Conservation (phyloP, 208 protist genomes). For the Kentomonas sorsogonicus region DNA sequence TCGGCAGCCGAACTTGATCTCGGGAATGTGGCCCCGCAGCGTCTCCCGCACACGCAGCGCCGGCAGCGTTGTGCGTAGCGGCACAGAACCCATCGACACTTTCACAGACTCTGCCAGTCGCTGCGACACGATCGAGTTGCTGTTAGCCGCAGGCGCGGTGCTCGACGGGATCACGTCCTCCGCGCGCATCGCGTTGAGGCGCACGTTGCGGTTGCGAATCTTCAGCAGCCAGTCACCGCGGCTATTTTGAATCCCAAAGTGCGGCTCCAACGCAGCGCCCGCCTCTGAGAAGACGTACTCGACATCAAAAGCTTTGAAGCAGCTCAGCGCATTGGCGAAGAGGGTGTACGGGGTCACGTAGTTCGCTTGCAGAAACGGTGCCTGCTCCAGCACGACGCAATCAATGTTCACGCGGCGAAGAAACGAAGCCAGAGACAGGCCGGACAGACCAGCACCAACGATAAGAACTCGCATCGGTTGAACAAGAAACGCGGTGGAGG, state of each 20-base stretch:
- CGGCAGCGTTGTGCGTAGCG: slow-evolving; percentile 65
- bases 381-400: slow-evolving; percentile 82
- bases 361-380: slow-evolving; percentile 52
- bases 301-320: slow-evolving; percentile 83
- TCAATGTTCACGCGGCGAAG: slow-evolving; percentile 77
- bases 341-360: slow-evolving; percentile 65
- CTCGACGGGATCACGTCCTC: slow-evolving; percentile 74
- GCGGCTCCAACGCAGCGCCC: slow-evolving; percentile 40
- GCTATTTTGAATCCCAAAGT: slow-evolving; percentile 68
- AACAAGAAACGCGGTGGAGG: slow-evolving; percentile 1
- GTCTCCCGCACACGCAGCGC: slow-evolving; percentile 43
- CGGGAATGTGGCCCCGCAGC: slow-evolving; percentile 54
- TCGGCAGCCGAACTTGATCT: slow-evolving; percentile 63
- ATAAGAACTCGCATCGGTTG: slow-evolving; percentile 74
- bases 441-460: slow-evolving; percentile 80
- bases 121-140: slow-evolving; percentile 76
- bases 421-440: slow-evolving; percentile 74
- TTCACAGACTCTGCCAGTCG: slow-evolving; percentile 49
- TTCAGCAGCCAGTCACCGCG: slow-evolving; percentile 51
- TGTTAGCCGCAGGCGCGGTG: slow-evolving; percentile 75
- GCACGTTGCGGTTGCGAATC: slow-evolving; percentile 54
- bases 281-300: slow-evolving; percentile 44
- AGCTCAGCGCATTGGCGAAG: slow-evolving; percentile 85
- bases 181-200: slow-evolving; percentile 32
- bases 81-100: slow-evolving; percentile 69